Base-by-base conservation (phyloP, 345 rosid genomes). In the Lagerstroemia speciosa region DNA sequence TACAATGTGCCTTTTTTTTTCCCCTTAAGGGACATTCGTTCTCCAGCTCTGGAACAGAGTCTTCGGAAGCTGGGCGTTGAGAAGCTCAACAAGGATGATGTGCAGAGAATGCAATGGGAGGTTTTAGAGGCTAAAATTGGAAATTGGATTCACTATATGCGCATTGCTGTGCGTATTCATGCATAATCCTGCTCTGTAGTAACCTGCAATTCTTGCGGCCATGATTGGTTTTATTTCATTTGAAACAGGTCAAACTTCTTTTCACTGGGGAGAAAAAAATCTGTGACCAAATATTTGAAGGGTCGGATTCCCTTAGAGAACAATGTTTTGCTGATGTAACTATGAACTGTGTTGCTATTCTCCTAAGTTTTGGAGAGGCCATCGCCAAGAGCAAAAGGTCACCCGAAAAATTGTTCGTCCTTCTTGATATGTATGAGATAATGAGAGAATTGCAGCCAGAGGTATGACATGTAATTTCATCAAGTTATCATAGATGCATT, bases 91-190 rank as follows among this genome's bases (percentile, higher is more conserved):
- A 94, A 92, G 78, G 98, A 94, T 70, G 98, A 92, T 72, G 96
- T 91, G 63, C 99, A 94, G 82, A 94, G 78, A 84, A 87, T 94
- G 99, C 99, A 86, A 50, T 92, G 99, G 99, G 98, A 94, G 71
- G 97, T 88, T 74, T 79, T 94, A 78, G 98, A 94, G 80, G 93
- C 98, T 31, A 94, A 94, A 80, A 94, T 94, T 64, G 98, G 92
- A 75, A 91, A 89, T 60, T 93, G 98, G 98, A 91, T 91, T 73
- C 97, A 89, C 80, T 87, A 85, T 75, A 91, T 94, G 99, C 83
- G 98, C 61, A 89, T 94, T 76, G 84, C 98, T 27, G 99, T 94
- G 79, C 72, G 84, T 37, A 72, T 76, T 75, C 6, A 40, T 14
- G 33, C 63, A 1, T 7, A 43, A 9, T 45, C 20, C 36, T 50